Base-by-base conservation (phyloP, 139 green algal genomes). In the Haematococcus sp. region DNA sequence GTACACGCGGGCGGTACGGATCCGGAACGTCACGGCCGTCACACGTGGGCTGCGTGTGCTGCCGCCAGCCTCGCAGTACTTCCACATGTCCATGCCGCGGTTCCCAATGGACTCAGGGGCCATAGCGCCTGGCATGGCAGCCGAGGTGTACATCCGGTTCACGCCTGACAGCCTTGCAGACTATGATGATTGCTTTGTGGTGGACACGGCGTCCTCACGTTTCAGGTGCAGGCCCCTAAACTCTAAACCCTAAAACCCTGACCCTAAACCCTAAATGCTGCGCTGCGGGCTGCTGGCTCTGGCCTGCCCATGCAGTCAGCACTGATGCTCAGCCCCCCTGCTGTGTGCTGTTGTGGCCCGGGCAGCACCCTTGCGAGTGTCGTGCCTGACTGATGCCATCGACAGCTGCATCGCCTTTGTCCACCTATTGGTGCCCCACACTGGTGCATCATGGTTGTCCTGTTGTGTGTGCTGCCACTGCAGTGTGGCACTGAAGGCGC, bases 151-250 rank as follows among this genome's bases (percentile, higher is more conserved):
- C 16, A 63, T 94, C 31, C 75, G 80, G 63, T 93, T 94, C 85
- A 77, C 22, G 1, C 89, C 89, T 16, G 85, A 92, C 78, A 87
- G 74, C 7, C 79, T 93, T 33, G 84, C 82, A 0, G 88, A 94
- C 73, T 92, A 89, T 63, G 76, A 87, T 32, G 88, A 94, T 71
- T 46, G 22, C 16, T 76, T 94, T 51, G 58, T 30, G 5, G 69
- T 94, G 13, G 78, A 89, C 64, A 89, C 81, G 25, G 76, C 80
- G 22, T 7, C 61, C 11, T 70, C 56, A 7, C 70, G 73, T 11
- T 84, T 92, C 63, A 49, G 40, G 40, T 49, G 40, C 40, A 11
- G 40, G n/a, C n/a, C n/a, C n/a, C n/a, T n/a, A n/a, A n/a, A n/a
- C n/a, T n/a, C n/a, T n/a, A n/a, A n/a, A n/a, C n/a, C n/a, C n/a